Base-by-base conservation (phyloP, 371 early-diverging fungal genomes). In the Saksenaea oblongispora region DNA sequence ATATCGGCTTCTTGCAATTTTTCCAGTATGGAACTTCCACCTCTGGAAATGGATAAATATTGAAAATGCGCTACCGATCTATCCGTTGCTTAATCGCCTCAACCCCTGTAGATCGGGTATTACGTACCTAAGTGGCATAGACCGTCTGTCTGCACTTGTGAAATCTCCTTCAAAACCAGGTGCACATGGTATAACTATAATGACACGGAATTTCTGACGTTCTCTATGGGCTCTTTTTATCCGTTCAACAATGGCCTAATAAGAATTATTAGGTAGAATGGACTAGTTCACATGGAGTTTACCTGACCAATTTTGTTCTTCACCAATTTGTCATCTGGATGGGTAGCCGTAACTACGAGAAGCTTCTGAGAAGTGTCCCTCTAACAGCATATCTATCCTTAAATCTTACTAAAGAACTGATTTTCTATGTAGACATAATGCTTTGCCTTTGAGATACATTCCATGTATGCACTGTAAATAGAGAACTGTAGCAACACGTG, bases 351-450 rank as follows among this genome's bases (percentile, higher is more conserved):
- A 39, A 83, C 82, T 82, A 39, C 14, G 58, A 54, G 15, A 59
- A 51, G 13, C 1, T 57, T 26, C 61, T 8, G 39, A 10, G 47
- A 41, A 37, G 22, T 5, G 24, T 61, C 9, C 9, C 14, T 41
- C 27, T 39, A 28, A 11, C 42, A 17, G 26, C 8, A n/a, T 0
- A 28, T n/a, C n/a, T n/a, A n/a, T n/a, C n/a, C n/a, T n/a, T n/a
- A n/a, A n/a, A 18, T 65, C 78, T 76, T 78, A 84, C 91, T 89
- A 69, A 97, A 97, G 76, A 97, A 96, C 72, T 97, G 97, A 70
- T 97, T 96, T 71, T 97, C 97, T 61, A 97, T 97, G 73, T 97
- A 97, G 35, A 97, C 87, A 73, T 88, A 95, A 64, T 93, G 91
- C 73, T 94, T 83, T 5, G 97, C 86, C 42, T 83, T 84, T 18